phyloP scores from a whole-genome alignment of 2,329 filamentous ascomycete species.

The Cordyceps tenuipes region DNA sequence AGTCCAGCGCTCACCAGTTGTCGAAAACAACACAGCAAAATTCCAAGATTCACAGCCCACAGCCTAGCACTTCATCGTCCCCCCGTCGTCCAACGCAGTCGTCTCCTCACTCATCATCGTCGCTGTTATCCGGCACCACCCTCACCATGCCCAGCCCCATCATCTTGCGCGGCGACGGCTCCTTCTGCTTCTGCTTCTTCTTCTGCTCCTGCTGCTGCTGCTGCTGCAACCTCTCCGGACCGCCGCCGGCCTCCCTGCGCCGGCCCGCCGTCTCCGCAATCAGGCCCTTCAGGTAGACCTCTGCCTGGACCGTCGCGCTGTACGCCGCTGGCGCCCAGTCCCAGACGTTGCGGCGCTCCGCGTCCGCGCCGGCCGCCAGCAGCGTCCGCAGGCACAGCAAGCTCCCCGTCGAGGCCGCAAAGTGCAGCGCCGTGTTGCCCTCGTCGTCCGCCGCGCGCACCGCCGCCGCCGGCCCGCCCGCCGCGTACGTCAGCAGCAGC shows the following conservation, averaged over 20 bases:
- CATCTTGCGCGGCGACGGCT: constrained; percentile 21
- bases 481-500: constrained; percentile 53
- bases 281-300: constrained; percentile 74
- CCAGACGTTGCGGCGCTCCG: constrained; percentile 62
- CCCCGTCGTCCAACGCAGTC: background rate
- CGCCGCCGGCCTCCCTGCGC: constrained; percentile 30
- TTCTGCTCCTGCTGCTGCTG: constrained; percentile 12
- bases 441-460: constrained; percentile 54
- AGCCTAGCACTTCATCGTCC: background rate
- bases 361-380: constrained; percentile 69
- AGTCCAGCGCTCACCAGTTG: background rate
- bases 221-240: constrained; percentile 32
- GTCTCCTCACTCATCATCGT: constrained; percentile 24
- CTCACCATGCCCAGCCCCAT: constrained; percentile 36
- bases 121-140: constrained; percentile 34
- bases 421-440: constrained; percentile 83
- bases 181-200: constrained; percentile 19
- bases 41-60: background rate
- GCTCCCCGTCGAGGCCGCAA: constrained; percentile 75
- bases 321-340: constrained; percentile 81
- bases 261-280: constrained; percentile 65
- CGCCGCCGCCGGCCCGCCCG: constrained; percentile 43
- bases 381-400: constrained; percentile 69
- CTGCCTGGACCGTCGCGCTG: constrained; percentile 71
- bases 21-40: background rate